Evolutionary conservation across 306 rosid species (phyloP).

Genomic region (Malus orientalis): DNA sequence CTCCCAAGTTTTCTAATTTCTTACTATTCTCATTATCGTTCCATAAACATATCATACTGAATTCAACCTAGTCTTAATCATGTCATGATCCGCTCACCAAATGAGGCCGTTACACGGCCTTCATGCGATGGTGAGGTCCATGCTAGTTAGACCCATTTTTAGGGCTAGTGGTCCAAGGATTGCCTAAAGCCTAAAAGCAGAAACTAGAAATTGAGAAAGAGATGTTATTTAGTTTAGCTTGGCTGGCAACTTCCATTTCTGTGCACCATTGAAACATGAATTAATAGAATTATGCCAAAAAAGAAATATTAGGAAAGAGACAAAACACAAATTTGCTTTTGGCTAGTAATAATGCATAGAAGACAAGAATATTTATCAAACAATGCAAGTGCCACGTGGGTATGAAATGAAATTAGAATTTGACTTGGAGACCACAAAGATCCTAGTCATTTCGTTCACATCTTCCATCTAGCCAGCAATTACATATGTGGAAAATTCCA

Average conservation of each 20-base stretch:
- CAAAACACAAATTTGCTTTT: background rate
- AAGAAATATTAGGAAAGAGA: background rate
- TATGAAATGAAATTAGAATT: background rate
- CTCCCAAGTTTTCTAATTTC: too few species aligned
- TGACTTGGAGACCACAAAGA: background rate
- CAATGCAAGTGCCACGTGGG: background rate
- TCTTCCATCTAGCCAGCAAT: background rate
- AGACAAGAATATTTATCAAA: background rate
- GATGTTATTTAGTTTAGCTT: too few species aligned
- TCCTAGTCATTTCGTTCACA: background rate
- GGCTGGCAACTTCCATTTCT: too few species aligned
- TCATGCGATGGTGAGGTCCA: too few species aligned
- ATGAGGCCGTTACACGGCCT: too few species aligned
- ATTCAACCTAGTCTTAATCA: too few species aligned
- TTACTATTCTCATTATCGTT: too few species aligned
- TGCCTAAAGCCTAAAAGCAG: background rate
- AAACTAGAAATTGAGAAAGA: too few species aligned
- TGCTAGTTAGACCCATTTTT: background rate
- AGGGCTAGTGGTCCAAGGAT: background rate
- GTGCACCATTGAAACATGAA: too few species aligned
- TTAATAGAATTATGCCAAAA: too few species aligned
- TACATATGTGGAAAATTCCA: background rate
- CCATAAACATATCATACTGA: too few species aligned
- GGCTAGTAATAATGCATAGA: background rate
- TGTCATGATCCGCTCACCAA: too few species aligned